Base-by-base conservation (phyloP, 2,329 filamentous ascomycete genomes). In the Cryphonectria japonica region DNA sequence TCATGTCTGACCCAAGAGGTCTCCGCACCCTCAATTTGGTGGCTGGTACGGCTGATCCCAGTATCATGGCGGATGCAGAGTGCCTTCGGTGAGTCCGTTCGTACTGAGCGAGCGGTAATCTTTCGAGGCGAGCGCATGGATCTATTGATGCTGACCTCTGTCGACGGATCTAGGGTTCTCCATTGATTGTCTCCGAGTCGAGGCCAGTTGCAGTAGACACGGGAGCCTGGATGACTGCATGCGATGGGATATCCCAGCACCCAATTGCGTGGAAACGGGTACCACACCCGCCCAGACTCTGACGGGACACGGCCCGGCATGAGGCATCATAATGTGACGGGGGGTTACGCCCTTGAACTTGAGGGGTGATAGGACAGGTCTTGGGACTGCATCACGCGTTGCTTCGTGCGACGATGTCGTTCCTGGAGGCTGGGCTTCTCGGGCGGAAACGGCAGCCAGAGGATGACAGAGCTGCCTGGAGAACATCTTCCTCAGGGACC, bases 191-290 rank as follows among this genome's bases (percentile, higher is more conserved):
- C 7, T 11, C 52, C 52, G 52, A 16, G n/a, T 57, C n/a, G 52
- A 57, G 52, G 26, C 52, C 52, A 14, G 8, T 26, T 29, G 16
- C 32, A 37, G 32, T 22, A 34, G 29, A 37, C 13, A 26, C 52
- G 13, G n/a, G 52, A 22, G 52, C n/a, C 52, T 34, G 32, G 59
- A 8, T 4, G 59, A 39, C 34, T 39, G 59, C 59, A 39, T 39
- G 34, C 34, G 59, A 61, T 6, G 29, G 22, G 29, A 34, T 32
- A n/a, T 19, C 54, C 32, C 37, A 29, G 66, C 52, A 26, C 6
- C 66, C 52, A 7, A 32, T 39, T 19, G 65, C 34, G 50, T 59
- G 32, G 34, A 52, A 39, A 52, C 50, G 66, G 54, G 66, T 67
- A 67, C 66, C 22, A 57, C 16, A 60, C 39, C 66, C 54, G 39